Conservation (phyloP, 495 filamentous ascomycete species). For the Xylaria castorea region DNA sequence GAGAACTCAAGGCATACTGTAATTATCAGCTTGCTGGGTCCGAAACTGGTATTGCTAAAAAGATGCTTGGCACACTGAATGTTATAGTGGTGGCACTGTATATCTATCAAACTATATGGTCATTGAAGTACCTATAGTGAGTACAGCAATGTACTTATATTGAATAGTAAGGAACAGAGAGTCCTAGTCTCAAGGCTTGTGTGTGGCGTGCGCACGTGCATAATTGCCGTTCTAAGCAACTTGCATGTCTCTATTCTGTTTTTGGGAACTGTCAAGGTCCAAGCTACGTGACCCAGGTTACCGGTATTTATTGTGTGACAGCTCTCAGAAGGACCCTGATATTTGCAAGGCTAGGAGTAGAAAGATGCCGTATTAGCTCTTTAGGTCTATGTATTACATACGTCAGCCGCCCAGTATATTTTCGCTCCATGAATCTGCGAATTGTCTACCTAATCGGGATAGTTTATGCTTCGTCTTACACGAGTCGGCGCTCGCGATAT, state of each 20-base stretch:
- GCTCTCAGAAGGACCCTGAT: neutral
- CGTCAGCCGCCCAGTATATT: neutral
- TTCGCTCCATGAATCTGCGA: neutral
- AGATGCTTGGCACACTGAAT: neutral
- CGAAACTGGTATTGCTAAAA: neutral
- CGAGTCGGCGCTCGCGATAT: neutral
- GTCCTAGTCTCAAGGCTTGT: neutral
- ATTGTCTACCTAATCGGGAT: neutral
- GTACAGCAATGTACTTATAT: neutral
- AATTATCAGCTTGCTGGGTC: neutral
- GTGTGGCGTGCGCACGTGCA: neutral
- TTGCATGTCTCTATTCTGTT: constrained; percentile 1
- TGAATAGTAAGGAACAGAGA: neutral
- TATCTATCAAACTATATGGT: neutral
- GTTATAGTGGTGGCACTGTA: neutral
- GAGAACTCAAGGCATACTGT: neutral
- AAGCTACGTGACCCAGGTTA: neutral
- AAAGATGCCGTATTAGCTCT: neutral
- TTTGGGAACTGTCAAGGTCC: neutral
- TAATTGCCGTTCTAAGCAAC: constrained; percentile 3
- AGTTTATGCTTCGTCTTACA: neutral
- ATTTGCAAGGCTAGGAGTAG: neutral
- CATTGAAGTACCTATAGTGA: neutral
- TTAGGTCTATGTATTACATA: neutral
- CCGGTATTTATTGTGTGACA: neutral